Evolutionary conservation across 1,284 basidiomycete genomes (phyloP), one percentile per base, ranked within the genome.

Genomic region (Omphalotus olearius): DNA sequence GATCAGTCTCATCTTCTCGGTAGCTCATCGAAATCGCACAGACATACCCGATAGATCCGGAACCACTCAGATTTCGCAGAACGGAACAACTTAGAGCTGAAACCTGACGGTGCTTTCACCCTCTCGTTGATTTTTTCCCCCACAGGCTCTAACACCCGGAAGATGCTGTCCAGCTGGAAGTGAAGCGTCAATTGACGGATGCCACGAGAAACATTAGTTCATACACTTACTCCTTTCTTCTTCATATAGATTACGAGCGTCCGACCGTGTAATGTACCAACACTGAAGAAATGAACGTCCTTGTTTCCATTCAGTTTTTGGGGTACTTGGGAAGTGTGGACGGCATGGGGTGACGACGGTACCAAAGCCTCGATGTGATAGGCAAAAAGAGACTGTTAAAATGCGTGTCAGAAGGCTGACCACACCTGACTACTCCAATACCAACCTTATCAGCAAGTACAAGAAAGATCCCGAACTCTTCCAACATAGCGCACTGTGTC

Each of bases 291-390:
- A 55, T 90, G 83, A 6, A 98, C 93, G 60, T 97, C 95, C 62
- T 90, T 85, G 59, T 84, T 85, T 7, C 91, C 88, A 62, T 89
- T 92, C 30, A 98, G 75, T 59, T 92, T 90, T 64, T 97, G 91
- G 0, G 94, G 93, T 2, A 83, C 82, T 56, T 86, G 83, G 0
- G 81, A 78, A 6, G 81, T 80, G 60, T 82, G 76, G 16, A 78
- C 67, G 59, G 74, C 81, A 47, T 80, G 77, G n/a, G 79, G 82
- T 14, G 80, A 81, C 1, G 92, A 90, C 0, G 96, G 96, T 10
- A 98, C 94, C 13, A 99, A 79, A 0, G 93, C 94, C 66, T 98
- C 94, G 43, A 98, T 90, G 56, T 96, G 92, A 65, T 98, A 98
- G 11, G 92, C 91, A 57, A 90, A 88, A 9, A 91, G 66, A 4